phyloP scores from a whole-genome alignment of 164 flowering plant genomes.

The Stephania cephalantha region DNA sequence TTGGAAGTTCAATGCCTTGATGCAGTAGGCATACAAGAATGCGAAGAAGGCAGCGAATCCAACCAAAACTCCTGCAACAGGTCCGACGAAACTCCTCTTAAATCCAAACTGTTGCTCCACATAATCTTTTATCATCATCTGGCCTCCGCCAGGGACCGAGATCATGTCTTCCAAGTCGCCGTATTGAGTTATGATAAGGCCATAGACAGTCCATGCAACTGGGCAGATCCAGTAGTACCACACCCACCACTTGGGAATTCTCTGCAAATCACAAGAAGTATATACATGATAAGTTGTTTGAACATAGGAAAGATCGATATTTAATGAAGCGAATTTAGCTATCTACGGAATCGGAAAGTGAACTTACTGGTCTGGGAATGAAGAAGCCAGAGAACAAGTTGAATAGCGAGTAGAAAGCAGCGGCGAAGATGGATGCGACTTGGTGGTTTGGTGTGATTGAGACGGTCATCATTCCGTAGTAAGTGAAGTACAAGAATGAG shows the following conservation, averaged over 20 bases:
- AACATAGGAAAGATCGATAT: background rate
- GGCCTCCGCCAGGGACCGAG: constrained; percentile 29
- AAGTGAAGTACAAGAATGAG: constrained; percentile 45
- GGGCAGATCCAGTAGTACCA: constrained; percentile 97
- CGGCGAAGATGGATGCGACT: constrained; percentile 48
- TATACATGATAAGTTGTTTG: background rate
- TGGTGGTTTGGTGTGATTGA: constrained; percentile 47
- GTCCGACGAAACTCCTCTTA: constrained; percentile 57
- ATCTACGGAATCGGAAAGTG: background rate
- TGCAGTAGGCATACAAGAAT: constrained; percentile 61
- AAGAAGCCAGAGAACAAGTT: constrained; percentile 87
- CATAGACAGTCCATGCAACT: constrained; percentile 85
- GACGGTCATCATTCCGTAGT: constrained; percentile 55
- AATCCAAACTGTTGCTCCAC: constrained; percentile 53
- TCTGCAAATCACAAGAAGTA: constrained; percentile 33
- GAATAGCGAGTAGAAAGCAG: constrained; percentile 70
- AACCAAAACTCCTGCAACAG: constrained; percentile 70
- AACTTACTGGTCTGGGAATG: constrained; percentile 67
- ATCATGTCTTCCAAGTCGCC: constrained; percentile 46
- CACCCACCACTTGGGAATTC: constrained; percentile 87
- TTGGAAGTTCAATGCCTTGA: constrained; percentile 73
- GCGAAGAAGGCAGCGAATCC: constrained; percentile 70
- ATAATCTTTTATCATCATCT: constrained; percentile 30
- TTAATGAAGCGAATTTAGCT: background rate
- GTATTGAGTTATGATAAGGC: constrained; percentile 67